Base-by-base conservation (phyloP, 2,329 filamentous ascomycete genomes). In the Penicillium sp. region DNA sequence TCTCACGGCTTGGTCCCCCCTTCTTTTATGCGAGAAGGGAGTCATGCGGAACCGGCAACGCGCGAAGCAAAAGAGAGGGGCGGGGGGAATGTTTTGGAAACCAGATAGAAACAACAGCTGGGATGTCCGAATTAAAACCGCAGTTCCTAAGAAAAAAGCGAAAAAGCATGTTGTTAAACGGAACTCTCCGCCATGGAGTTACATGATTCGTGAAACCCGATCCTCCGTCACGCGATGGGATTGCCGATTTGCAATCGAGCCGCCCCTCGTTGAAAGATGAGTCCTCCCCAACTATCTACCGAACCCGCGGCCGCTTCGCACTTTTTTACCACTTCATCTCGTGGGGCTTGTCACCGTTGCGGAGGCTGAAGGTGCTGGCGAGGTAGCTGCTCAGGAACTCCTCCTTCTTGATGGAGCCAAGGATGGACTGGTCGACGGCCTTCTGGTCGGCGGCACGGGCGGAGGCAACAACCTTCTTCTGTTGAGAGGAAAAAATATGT, bases 321-420 rank as follows among this genome's bases (percentile, higher is more conserved):
- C 66, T 55, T 61, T 71, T 87, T 82, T 97, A 99, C 87, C 93
- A 99, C 83, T 91, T 90, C 94, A 99, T 97, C 88, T 96, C 91
- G 84, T 99, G 94, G 82, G 94, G 94, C 89, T 93, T 92, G 87
- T 99, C 93, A 76, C 94, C 94, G 86, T 92, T 97, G 83, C 93
- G 90, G 81, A 99, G 88, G 87, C 90, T 95, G 90, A 99, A 99
- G 78, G 89, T 91, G 81, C 89, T 91, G 77, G 86, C 86, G 72
- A 99, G 91, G 87, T 99, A 99, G 83, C 88, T 91, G 77, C 87
- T 81, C 72, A 99, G 90, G 81, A 93, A 84, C 71, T 92, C 89
- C 80, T 96, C 92, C 88, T 97, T 97, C 90, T 97, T 97, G 86
- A 99, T 94, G 81, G 83, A 90, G 81, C 91, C 87, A 73, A 99